Base-by-base conservation (phyloP, 768 basidiomycete species). In the Suillus ampliporus region DNA sequence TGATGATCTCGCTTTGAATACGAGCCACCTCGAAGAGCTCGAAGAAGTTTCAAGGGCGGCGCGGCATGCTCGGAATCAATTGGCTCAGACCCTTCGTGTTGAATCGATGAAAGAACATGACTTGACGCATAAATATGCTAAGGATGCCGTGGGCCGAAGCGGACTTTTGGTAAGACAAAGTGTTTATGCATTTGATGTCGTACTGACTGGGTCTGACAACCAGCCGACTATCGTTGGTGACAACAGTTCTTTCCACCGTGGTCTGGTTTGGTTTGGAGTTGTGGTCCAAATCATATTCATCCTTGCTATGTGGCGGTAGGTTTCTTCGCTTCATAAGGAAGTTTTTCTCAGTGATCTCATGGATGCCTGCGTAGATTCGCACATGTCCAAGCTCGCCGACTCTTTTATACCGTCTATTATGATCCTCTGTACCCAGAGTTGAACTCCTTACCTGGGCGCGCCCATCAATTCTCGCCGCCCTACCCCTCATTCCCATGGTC, bases 341-440 rank as follows among this genome's bases (percentile, higher is more conserved):
- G 17, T 63, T 58, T 31, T 41, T 23, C 28, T 26, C 15, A 5
- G 14, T 34, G 17, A 21, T 52, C 21, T 67, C 31, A 70, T 60
- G 35, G 52, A 17, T 66, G 58, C 57, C 48, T 52, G 5, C 64
- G 86, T 10, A 75, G 74, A 65, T 77, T 72, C 43, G 90, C 67
- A 65, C 86, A 67, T 80, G 82, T 63, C 67, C 76, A 52, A 72
- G 85, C 89, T 50, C 80, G 73, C 69, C 79, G 84, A 26, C 77
- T 86, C 35, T 92, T 90, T 74, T 79, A 91, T 68, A 89, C 87
- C 64, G 88, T 84, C 62, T 92, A 91, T 67, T 91, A 89, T 68
- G 90, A 94, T 71, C 88, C 91, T 61, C 86, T 90, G 76, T 85
- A 90, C 71, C 87, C 89, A 17, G 88, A 91, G 69, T 81, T 91